These are phyloP conservation scores for Prunus campanulata DNA, from an alignment of 306 rosid genomes.

Conservation along the genomic window DNA sequence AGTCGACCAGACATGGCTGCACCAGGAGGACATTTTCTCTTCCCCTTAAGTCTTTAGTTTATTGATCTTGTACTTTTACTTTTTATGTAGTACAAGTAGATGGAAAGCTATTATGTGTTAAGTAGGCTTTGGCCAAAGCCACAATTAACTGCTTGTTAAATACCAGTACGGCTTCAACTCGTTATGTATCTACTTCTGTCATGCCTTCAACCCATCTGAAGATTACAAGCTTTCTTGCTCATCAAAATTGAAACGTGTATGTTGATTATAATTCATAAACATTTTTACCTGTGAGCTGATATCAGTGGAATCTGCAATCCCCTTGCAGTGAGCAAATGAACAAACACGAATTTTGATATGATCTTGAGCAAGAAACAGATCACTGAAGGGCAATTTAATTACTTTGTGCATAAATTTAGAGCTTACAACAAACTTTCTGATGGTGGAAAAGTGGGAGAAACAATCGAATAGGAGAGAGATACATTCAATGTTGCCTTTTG, in stretches of 20 bases:
- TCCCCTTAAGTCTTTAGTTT: slow-evolving; percentile 35
- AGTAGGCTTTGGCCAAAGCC: background rate
- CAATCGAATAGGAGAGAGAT: background rate
- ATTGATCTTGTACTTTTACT: background rate
- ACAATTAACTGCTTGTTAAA: background rate
- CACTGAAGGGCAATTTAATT: background rate
- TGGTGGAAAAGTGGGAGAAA: slow-evolving; percentile 10
- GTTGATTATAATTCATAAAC: too few relatives aligned
- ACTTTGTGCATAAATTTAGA: background rate
- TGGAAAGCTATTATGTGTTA: background rate
- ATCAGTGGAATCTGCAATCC: too few relatives aligned
- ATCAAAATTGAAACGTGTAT: too few relatives aligned
- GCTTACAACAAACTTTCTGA: background rate
- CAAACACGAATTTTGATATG: background rate
- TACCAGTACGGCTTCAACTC: background rate
- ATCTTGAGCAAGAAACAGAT: background rate
- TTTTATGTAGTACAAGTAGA: background rate
- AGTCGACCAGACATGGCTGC: background rate
- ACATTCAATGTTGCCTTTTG: background rate
- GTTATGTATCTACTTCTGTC: background rate
- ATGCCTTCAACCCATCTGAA: background rate
- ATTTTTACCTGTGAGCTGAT: too few relatives aligned
- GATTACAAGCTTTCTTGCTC: background rate
- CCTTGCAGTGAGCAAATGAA: background rate
- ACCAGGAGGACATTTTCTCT: slow-evolving; percentile 46